Evolutionary conservation across 2,329 filamentous ascomycete genomes (phyloP).

Genomic region (Penicillium glabrum): DNA sequence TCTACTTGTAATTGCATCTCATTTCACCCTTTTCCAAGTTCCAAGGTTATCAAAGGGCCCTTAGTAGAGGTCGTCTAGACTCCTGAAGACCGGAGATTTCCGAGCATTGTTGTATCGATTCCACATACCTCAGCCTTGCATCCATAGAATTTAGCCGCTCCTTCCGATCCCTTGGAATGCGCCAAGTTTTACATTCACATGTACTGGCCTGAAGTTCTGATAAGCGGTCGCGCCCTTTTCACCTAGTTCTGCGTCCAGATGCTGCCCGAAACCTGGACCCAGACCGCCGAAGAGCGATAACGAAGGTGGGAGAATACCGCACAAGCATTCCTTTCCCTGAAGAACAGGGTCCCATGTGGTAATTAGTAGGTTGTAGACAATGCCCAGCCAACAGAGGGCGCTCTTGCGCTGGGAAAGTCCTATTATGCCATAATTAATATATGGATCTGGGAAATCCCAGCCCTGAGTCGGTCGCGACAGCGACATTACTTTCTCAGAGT

Average conservation of each 20-base stretch:
- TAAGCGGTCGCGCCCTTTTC: neutral
- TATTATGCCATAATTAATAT: neutral
- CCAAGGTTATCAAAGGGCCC: neutral
- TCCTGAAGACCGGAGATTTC: neutral
- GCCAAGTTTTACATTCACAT: neutral
- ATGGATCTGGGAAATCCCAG: neutral
- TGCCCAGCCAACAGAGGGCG: neutral
- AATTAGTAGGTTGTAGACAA: slow-evolving; percentile 2
- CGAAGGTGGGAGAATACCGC: neutral
- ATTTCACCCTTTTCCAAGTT: neutral
- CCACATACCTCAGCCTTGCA: slow-evolving; percentile 17
- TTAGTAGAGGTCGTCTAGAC: neutral
- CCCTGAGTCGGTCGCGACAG: neutral
- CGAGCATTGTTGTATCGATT: neutral
- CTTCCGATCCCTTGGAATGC: slow-evolving; percentile 8
- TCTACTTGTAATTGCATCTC: neutral
- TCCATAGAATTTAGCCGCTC: slow-evolving; percentile 12
- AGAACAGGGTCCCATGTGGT: neutral
- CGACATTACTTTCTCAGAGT: slow-evolving; percentile 5
- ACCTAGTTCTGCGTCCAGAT: neutral
- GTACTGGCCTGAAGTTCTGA: neutral
- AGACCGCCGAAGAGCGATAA: neutral
- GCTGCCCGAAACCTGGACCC: neutral
- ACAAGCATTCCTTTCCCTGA: neutral
- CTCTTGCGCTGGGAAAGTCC: neutral